Evolutionary conservation across 2,329 filamentous ascomycete genomes (phyloP).

Genomic region (Aspergillus amoenus): DNA sequence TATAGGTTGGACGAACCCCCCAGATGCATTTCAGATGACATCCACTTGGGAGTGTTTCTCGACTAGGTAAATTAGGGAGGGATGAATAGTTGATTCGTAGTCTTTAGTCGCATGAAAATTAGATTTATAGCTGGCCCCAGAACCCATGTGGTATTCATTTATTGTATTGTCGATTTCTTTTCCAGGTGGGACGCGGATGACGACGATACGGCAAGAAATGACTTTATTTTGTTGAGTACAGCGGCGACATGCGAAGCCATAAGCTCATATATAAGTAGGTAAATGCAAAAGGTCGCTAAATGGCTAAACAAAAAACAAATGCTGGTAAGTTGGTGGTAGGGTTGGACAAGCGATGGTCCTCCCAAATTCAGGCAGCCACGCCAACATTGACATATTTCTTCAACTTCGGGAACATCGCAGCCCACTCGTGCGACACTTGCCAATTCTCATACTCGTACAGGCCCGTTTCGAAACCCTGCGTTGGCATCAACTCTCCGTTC

Average conservation of each 20-base stretch:
- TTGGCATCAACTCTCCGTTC: conserved; percentile 11
- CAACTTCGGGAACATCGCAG: conserved; percentile 6
- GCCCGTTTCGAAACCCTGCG: conserved; percentile 4
- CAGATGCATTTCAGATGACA: no score
- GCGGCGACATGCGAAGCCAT: no score
- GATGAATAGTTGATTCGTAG: no score
- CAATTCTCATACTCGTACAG: conserved; percentile 9
- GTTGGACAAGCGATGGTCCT: neutral
- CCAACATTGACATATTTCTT: conserved; percentile 8
- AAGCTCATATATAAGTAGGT: neutral
- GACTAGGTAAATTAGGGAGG: no score
- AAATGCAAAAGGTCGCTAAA: neutral
- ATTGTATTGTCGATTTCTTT: no score
- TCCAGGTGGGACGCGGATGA: no score
- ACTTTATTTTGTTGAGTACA: neutral
- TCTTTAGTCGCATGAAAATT: no score
- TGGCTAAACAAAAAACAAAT: neutral
- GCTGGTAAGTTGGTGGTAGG: neutral
- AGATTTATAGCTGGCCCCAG: no score
- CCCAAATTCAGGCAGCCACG: neutral
- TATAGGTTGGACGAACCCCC: no score
- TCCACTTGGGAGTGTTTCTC: no score
- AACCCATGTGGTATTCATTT: no score
- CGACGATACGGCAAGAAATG: neutral
- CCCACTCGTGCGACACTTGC: conserved; percentile 11